Base-by-base conservation (phyloP, 2,329 filamentous ascomycete species). In the Penicillium expansum region DNA sequence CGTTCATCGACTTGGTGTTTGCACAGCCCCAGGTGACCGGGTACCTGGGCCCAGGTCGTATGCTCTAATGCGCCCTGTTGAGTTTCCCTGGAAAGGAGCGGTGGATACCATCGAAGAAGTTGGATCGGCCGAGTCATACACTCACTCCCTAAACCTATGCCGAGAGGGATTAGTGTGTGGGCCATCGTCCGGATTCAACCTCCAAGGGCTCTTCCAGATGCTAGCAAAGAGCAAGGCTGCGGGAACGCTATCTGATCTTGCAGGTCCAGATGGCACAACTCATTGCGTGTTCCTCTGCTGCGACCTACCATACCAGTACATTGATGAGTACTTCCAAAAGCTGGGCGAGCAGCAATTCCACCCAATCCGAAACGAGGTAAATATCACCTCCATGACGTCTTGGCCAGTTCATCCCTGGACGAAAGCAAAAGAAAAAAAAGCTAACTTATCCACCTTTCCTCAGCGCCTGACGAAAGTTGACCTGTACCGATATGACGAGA, bases 251-350 rank as follows among this genome's bases (percentile, higher is more conserved):
- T 35, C 67, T 0, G 71, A 79, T 10, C 67, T 85, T 1, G 73
- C 76, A 0, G 78, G 77, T 0, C 66, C 72, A 0, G 74, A 79
- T 32, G 80, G 80, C 1, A 71, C 77, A 48, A 73, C 82, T 2
- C 76, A 81, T 58, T 83, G 81, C 44, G 83, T 84, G 0, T 87
- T 87, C 67, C 68, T 86, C 3, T 87, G 84, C 70, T 86, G 84
- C 56, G 85, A 87, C 55, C 61, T 87, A 27, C 85, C 85, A 0
- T 86, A 87, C 60, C 84, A 86, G 65, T 86, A 86, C 57, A 79
- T 86, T 43, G 74, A 78, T 24, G 82, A 83, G 61, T 86, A 86
- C 63, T 86, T 85, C 61, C 75, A 81, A 27, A 85, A 84, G 62
- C 71, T 86, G 11, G 78, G 75, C 2, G 61, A 74, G 1, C 71